Conservation (phyloP, 306 rosid genomes). For the Dryas octopetala region DNA sequence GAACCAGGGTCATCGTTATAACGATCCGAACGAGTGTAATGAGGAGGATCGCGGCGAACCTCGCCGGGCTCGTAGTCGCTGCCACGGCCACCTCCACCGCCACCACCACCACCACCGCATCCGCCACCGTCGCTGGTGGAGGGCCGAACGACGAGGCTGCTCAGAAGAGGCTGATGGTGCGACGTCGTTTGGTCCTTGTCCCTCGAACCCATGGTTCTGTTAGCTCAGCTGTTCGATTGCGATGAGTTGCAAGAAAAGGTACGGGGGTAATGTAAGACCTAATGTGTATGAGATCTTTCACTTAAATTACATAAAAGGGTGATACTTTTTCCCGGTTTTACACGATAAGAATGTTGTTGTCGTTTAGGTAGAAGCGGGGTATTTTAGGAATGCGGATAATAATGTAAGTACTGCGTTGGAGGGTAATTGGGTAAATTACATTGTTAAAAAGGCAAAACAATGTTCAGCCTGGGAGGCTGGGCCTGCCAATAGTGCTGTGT, state of each 20-base stretch:
- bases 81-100: slow-evolving; percentile 38
- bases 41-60: slow-evolving; percentile 50
- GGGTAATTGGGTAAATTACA: too few species aligned
- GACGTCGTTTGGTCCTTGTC: slow-evolving; percentile 44
- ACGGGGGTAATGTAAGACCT: not conserved
- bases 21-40: slow-evolving; percentile 48
- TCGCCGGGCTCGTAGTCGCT: slow-evolving; percentile 56
- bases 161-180: slow-evolving; percentile 53
- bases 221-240: not conserved
- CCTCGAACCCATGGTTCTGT: slow-evolving; percentile 42
- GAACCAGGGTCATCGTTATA: slow-evolving; percentile 43
- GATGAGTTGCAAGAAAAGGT: slow-evolving; percentile 3
- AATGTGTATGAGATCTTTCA: not conserved
- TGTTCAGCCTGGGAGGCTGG: too few species aligned
- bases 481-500: too few species aligned
- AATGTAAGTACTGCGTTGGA: not conserved
- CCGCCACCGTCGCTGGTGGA: slow-evolving; percentile 45
- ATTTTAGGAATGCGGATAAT: not conserved
- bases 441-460: too few species aligned
- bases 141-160: slow-evolving; percentile 61
- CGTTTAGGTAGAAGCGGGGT: not conserved
- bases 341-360: too few species aligned
- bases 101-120: slow-evolving; percentile 34
- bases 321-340: not conserved
- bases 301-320: not conserved